phyloP scores from a whole-genome alignment of 495 filamentous ascomycete genomes.

The Thermothielavioides terrestris region DNA sequence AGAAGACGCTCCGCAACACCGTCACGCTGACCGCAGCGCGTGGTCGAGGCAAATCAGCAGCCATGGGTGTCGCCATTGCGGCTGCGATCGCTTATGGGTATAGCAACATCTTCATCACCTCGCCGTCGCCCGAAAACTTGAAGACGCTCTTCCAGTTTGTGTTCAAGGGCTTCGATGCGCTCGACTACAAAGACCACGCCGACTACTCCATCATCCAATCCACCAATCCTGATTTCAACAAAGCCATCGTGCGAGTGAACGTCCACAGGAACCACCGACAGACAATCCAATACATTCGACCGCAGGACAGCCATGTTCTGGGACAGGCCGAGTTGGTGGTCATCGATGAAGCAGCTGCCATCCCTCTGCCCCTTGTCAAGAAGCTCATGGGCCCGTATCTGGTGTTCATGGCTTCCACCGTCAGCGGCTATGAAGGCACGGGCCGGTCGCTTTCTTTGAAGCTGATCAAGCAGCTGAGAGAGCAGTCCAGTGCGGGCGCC shows the following conservation, averaged over 20 bases:
- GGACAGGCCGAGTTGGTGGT: constrained; percentile 95
- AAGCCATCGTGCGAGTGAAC: constrained; percentile 95
- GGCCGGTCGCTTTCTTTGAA: constrained; percentile 92
- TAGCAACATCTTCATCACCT: constrained; percentile 99
- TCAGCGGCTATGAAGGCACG: constrained; percentile 98
- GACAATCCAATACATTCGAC: constrained; percentile 97
- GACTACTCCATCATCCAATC: constrained; percentile 99
- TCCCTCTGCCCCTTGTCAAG: constrained; percentile 82
- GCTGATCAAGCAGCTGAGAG: constrained; percentile 92
- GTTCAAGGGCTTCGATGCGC: constrained; percentile 95
- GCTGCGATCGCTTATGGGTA: constrained; percentile 94
- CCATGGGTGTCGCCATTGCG: constrained; percentile 86
- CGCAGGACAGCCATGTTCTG: constrained; percentile 87
- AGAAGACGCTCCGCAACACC: constrained; percentile 90
- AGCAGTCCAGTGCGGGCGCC: constrained; percentile 65
- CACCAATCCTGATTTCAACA: constrained; percentile 97
- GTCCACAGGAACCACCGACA: constrained; percentile 92
- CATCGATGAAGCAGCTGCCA: constrained; percentile 96
- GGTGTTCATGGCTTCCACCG: constrained; percentile 98
- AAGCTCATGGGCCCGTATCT: constrained; percentile 98
- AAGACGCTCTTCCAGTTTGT: constrained; percentile 98
- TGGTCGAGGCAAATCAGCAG: constrained; percentile 95
- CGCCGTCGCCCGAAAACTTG: constrained; percentile 94
- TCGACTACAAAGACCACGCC: constrained; percentile 85
- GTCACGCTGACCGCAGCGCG: constrained; percentile 89